Conservation (phyloP, 2,329 filamentous ascomycete genomes). For the Fusarium brevicatenulatum region DNA sequence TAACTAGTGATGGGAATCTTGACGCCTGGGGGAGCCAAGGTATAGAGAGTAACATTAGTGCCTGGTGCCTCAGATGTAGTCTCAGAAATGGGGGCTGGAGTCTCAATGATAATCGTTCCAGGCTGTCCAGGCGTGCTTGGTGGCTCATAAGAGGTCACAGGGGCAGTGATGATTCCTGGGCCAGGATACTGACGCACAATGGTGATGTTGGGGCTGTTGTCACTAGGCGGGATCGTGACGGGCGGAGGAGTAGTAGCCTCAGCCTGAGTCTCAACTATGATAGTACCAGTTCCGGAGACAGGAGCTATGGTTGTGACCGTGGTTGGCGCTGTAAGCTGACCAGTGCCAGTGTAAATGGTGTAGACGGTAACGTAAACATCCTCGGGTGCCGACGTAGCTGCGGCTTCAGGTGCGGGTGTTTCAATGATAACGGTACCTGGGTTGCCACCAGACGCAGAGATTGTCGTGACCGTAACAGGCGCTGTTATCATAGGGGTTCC, state of each 20-base stretch:
- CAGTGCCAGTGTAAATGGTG: conserved; percentile 20
- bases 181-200: conserved; percentile 24
- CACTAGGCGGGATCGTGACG: conserved; percentile 21
- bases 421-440: conserved; percentile 32
- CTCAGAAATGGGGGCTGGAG: conserved; percentile 7
- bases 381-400: neutral
- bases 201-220: conserved; percentile 21
- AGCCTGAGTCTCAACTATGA: conserved; percentile 23
- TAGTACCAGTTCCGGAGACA: conserved; percentile 26
- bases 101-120: conserved; percentile 28
- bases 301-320: conserved; percentile 22
- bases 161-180: conserved; percentile 20
- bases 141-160: conserved; percentile 21
- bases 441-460: conserved; percentile 1
- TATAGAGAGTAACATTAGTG: conserved; percentile 25
- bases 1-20: conserved; percentile 20
- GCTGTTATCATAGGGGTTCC: conserved; percentile 17
- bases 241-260: conserved; percentile 8
- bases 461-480: conserved; percentile 25
- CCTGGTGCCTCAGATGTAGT: neutral
- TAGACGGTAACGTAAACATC: conserved; percentile 23
- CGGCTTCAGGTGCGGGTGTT: conserved; percentile 1
- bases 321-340: conserved; percentile 7
- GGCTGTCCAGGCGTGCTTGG: conserved; percentile 16
- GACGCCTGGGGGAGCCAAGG: conserved; percentile 9